A percentile compares a stretch with the other conserved stretches of the same genome.
phyloP scores from a whole-genome alignment of 805 yeast species.

The Starmera amethionina region DNA sequence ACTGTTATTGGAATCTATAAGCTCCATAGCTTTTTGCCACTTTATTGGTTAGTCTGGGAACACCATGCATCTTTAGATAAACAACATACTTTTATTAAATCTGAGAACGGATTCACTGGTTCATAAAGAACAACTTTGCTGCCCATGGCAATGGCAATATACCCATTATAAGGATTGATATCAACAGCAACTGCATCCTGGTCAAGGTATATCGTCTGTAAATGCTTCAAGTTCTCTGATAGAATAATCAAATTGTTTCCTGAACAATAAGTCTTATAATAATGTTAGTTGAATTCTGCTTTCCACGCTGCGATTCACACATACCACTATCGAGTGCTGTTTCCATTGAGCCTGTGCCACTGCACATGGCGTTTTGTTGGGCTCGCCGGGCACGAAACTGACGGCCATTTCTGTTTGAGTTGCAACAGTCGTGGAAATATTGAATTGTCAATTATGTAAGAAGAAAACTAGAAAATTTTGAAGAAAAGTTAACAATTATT shows the following conservation, averaged over 20 bases:
- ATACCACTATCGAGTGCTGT: constrained; percentile 41
- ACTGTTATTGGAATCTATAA: constrained; percentile 19
- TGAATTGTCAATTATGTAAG: no score
- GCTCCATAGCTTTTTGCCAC: constrained; percentile 33
- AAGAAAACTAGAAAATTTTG: no score
- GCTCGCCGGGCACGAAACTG: constrained; percentile 80
- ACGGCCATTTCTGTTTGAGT: constrained; percentile 36
- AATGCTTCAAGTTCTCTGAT: constrained; percentile 37
- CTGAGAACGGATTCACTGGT: constrained; percentile 42
- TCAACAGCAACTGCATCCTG: constrained; percentile 58
- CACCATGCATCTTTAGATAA: neutral
- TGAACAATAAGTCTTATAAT: constrained; percentile 57
- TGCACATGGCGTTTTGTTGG: constrained; percentile 46
- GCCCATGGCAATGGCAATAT: constrained; percentile 43
- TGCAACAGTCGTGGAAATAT: no score
- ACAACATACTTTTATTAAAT: constrained; percentile 19
- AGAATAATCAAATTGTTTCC: constrained; percentile 77
- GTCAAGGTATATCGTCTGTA: constrained; percentile 72
- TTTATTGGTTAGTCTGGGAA: constrained; percentile 18
- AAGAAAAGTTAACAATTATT: no score
- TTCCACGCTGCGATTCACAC: constrained; percentile 3
- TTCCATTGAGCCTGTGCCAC: constrained; percentile 60
- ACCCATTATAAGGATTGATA: constrained; percentile 52
- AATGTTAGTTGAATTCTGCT: neutral
- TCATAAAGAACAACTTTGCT: constrained; percentile 37